Evolutionary conservation across 176 grass and related monocot species (phyloP).

Genomic region (Triticum timopheevii): DNA sequence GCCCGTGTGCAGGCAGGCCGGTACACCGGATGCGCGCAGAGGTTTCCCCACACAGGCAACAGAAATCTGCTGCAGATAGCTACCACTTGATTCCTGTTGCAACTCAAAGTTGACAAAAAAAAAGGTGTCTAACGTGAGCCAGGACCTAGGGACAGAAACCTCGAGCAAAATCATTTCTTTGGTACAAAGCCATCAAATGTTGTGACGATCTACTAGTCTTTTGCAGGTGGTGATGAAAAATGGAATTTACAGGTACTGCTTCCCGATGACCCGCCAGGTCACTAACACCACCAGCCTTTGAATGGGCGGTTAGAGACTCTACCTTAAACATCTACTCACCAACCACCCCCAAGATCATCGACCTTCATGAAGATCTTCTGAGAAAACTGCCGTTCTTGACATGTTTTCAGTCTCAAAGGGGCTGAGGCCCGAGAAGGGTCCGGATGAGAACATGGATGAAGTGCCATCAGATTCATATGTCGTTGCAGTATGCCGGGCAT

Average conservation of each 20-base stretch:
- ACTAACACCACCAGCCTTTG: constrained; percentile 42
- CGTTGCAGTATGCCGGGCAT: constrained; percentile 44
- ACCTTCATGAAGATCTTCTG: constrained; percentile 96
- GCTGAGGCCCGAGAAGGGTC: constrained; percentile 91
- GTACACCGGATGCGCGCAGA: background rate
- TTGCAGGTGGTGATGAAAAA: constrained; percentile 36
- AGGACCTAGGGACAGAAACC: background rate
- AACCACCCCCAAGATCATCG: constrained; percentile 45
- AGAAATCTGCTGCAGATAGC: background rate
- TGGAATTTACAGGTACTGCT: constrained; percentile 55
- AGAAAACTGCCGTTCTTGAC: constrained; percentile 67
- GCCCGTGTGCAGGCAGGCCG: background rate
- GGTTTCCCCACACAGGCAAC: too few relatives aligned
- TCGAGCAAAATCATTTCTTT: constrained; percentile 32
- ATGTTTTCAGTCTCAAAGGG: constrained; percentile 86
- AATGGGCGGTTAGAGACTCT: constrained; percentile 33
- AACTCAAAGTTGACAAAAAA: background rate
- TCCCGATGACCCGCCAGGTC: constrained; percentile 21
- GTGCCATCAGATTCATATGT: constrained; percentile 93
- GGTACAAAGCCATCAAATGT: constrained; percentile 25
- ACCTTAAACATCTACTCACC: constrained; percentile 25
- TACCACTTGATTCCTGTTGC: background rate
- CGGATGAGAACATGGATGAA: constrained; percentile 97
- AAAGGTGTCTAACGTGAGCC: background rate
- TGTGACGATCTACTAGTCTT: constrained; percentile 32